Percentiles rank a stretch among this genome's conserved stretches.
Conservation (phyloP, 2,329 filamentous ascomycete genomes). For the Hypocrella siamensis region DNA sequence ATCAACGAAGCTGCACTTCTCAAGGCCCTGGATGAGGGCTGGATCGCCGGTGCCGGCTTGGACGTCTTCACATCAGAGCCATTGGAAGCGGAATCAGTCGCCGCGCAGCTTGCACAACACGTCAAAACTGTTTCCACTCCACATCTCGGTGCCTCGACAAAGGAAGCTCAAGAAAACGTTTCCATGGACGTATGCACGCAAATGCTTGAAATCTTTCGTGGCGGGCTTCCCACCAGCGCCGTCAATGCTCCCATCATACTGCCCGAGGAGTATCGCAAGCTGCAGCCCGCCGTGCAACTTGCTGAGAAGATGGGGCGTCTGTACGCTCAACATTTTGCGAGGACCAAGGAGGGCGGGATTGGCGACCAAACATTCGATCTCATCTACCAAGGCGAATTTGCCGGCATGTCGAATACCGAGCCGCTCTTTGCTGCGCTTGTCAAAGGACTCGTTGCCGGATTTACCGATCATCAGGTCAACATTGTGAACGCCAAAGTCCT, state of each 20-base stretch:
- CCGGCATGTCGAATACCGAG: constrained; percentile 56
- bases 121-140: constrained; percentile 63
- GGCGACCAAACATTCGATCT: constrained; percentile 60
- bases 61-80: constrained; percentile 72
- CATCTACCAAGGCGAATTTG: constrained; percentile 61
- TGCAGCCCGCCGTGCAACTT: constrained; percentile 61
- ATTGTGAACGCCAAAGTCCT: constrained; percentile 69
- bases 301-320: constrained; percentile 67
- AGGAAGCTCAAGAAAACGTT: constrained; percentile 74
- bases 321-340: constrained; percentile 60
- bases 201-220: constrained; percentile 56
- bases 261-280: constrained; percentile 62
- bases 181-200: constrained; percentile 72
- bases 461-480: constrained; percentile 58
- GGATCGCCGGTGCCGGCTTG: constrained; percentile 61
- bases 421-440: constrained; percentile 66
- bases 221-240: constrained; percentile 57
- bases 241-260: constrained; percentile 73
- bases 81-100: constrained; percentile 35
- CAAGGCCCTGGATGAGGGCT: constrained; percentile 51
- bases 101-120: constrained; percentile 49
- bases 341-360: constrained; percentile 24
- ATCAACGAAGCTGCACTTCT: constrained; percentile 64
- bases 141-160: constrained; percentile 64
- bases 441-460: constrained; percentile 56